Conservation (phyloP, 176 grass and related monocot species). For the Carex cristatella region DNA sequence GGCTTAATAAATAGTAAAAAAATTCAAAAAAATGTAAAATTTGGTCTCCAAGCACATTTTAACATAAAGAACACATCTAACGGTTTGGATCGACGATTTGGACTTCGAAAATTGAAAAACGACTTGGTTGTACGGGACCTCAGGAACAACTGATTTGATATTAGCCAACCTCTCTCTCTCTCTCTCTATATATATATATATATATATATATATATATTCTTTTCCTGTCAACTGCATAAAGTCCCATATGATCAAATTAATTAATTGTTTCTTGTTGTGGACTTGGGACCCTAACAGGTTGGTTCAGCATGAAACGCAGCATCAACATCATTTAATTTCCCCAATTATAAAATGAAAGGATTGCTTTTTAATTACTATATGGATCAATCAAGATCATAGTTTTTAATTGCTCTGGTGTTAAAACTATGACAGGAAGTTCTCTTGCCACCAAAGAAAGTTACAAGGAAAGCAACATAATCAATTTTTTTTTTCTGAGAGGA, state of each 20-base stretch:
- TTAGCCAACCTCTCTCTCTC: no score
- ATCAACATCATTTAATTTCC: not conserved
- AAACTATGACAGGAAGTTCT: no score
- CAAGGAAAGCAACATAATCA: not conserved
- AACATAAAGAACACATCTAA: no score
- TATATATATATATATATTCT: not conserved
- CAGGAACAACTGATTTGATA: no score
- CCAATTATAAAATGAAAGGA: not conserved
- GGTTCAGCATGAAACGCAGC: not conserved
- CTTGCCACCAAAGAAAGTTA: not conserved
- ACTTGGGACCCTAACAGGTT: not conserved
- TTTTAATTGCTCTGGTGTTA: not conserved
- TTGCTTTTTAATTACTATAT: conserved; percentile 1
- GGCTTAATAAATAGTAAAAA: no score
- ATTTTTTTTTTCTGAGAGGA: not conserved
- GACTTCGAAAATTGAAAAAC: no score
- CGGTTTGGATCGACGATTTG: no score
- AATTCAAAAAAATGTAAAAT: no score
- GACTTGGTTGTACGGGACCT: no score
- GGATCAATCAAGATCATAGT: not conserved
- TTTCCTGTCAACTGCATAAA: not conserved
- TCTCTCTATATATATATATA: no score
- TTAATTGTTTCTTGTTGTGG: not conserved
- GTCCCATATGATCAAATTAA: not conserved
- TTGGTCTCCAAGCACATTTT: no score